phyloP scores from a whole-genome alignment of 192 early-diverging fungal species.

The Neocallimastix lanati region DNA sequence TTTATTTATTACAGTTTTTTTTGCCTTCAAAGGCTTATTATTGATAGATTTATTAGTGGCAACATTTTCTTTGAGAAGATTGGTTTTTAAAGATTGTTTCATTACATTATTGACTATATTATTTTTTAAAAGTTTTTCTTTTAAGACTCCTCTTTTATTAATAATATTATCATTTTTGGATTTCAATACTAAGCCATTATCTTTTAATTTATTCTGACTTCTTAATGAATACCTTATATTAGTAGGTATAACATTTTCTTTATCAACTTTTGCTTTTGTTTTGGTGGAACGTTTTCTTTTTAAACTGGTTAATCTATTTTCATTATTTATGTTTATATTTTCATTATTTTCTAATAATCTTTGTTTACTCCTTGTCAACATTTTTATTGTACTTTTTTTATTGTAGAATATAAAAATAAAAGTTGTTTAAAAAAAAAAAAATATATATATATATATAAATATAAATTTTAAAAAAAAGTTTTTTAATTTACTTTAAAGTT shows the following conservation, averaged over 20 bases:
- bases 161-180: background rate
- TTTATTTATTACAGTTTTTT: too few relatives aligned
- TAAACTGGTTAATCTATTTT: background rate
- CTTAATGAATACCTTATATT: background rate
- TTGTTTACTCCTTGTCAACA: background rate
- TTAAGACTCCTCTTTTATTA: background rate
- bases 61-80: background rate
- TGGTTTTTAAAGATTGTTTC: background rate
- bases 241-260: background rate
- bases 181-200: background rate
- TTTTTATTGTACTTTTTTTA: background rate
- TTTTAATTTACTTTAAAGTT: too few relatives aligned
- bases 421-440: too few relatives aligned
- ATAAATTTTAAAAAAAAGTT: too few relatives aligned
- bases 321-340: background rate
- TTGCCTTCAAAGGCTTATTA: background rate
- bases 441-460: too few relatives aligned
- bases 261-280: background rate
- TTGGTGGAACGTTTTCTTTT: background rate
- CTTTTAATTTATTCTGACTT: background rate
- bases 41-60: background rate
- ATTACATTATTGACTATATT: too few relatives aligned
- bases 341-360: background rate
- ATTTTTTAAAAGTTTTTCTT: background rate
- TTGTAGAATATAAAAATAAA: too few relatives aligned